Evolutionary conservation across 2,329 filamentous ascomycete genomes (phyloP), one percentile per base, ranked within the genome.

Genomic region (Neofusicoccum laricinum): DNA sequence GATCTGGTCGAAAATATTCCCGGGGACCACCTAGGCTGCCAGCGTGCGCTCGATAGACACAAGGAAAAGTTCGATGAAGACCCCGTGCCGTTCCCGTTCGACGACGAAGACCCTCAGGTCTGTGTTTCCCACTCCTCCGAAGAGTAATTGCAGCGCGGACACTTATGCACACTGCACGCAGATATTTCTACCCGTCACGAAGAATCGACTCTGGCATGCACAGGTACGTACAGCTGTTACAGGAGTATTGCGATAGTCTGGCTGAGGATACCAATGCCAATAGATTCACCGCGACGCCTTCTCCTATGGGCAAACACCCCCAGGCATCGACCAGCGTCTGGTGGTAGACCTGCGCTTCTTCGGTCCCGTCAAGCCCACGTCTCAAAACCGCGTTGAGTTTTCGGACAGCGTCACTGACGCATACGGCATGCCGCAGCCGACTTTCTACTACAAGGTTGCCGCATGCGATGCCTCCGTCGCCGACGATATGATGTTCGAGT

Each of bases 371-470:
- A 65, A 69, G 19, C 63, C 69, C 5, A 50, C 64, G 5, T 17
- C 43, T 2, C 38, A 46, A 11, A 71, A 70, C 46, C 25, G 19
- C 15, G 64, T 70, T 4, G 30, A 64, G 6, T 71, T 70, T 51
- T 64, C 46, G n/a, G 59, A 64, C 2, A 53, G 49, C 11, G 67
- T 61, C 6, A 67, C 41, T n/a, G 71, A 72, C 21, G 64, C 61
- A 5, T 72, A 70, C 40, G 66, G 68, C 7, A 73, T 73, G 71
- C 71, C 68, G 15, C 69, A 69, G 19, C 57, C 57, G 3, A 61
- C 34, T 4, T 61, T 46, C 38, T 38, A 45, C 17, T 61, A 34
- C 57, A 19, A 48, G 6, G n/a, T 61, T 4, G 11, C 34, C 11
- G 14, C 25, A 8, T 10, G 17, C 15, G 55, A 40, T 32, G 46